phyloP scores from a whole-genome alignment of 1,139 yeast species.

The Trichomonascaceae sp. region DNA sequence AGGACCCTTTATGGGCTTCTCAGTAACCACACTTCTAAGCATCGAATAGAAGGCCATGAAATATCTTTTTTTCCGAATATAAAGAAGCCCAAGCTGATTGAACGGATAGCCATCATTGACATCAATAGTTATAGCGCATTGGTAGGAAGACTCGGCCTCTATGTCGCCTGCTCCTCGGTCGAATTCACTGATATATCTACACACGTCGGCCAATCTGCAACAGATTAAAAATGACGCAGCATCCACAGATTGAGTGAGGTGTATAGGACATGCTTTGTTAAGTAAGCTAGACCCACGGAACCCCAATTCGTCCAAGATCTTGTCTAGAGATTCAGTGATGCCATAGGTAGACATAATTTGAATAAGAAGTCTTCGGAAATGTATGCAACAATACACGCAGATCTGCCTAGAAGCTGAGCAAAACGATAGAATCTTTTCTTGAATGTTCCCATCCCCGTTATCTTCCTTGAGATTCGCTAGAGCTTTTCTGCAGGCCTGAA shows the following conservation, averaged over 20 bases:
- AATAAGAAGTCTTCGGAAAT: not conserved
- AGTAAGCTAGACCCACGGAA: not conserved
- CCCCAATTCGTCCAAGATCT: not conserved
- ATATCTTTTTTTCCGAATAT: not conserved
- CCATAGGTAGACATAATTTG: not conserved
- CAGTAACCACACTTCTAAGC: conserved; percentile 5
- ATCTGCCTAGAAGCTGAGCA: too few relatives aligned
- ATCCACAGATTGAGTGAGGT: not conserved
- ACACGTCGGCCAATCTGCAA: conserved; percentile 2
- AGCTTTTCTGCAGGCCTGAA: conserved; percentile 1
- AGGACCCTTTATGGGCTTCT: not conserved
- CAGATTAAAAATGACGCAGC: not conserved
- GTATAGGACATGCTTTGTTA: not conserved
- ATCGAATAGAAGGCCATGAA: conserved; percentile 1
- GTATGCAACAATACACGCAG: not conserved
- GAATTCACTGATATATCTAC: conserved; percentile 1
- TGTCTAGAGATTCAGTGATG: not conserved
- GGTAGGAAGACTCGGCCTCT: not conserved
- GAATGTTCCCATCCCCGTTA: too few relatives aligned
- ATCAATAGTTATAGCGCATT: conserved; percentile 1
- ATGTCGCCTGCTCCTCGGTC: not conserved
- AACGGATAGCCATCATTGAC: conserved; percentile 4
- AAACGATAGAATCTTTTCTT: too few relatives aligned
- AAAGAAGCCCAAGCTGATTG: conserved; percentile 2
- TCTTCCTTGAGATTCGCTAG: not conserved